These are phyloP conservation scores for Apiospora koreana DNA, from an alignment of 2,329 filamentous ascomycete genomes.

Conservation along the genomic window DNA sequence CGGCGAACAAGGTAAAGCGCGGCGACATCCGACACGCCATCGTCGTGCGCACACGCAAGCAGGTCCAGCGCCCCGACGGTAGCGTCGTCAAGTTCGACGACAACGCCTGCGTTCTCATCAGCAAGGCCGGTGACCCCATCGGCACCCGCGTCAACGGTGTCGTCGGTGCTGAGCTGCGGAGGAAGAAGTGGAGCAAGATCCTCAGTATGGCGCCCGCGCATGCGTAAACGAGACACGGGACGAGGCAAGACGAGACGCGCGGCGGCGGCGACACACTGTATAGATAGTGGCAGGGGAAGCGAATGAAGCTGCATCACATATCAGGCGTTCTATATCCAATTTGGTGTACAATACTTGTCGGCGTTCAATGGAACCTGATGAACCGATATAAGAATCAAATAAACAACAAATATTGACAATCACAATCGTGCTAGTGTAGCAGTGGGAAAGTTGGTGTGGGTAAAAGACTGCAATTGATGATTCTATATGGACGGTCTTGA, in stretches of 20 bases:
- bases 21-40: conserved; percentile 97
- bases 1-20: conserved; percentile 90
- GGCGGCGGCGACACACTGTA: neutral
- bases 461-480: neutral
- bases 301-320: neutral
- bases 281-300: neutral
- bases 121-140: conserved; percentile 94
- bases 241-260: neutral
- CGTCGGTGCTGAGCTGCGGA: conserved; percentile 84
- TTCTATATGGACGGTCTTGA: neutral
- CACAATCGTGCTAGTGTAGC: neutral
- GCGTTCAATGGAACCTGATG: conserved; percentile 5
- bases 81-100: conserved; percentile 93
- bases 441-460: neutral
- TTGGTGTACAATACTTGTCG: conserved; percentile 2
- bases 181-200: conserved; percentile 98
- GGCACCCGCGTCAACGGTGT: conserved; percentile 90
- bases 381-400: neutral
- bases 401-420: neutral
- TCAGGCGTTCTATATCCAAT: neutral
- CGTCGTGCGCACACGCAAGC: conserved; percentile 87
- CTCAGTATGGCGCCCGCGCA: conserved; percentile 84
- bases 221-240: conserved; percentile 38
- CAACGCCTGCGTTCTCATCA: conserved; percentile 96
- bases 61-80: conserved; percentile 83